These are phyloP conservation scores for Kazachstania sp. DNA, from an alignment of 1,139 yeast genomes.

Conservation along the genomic window DNA sequence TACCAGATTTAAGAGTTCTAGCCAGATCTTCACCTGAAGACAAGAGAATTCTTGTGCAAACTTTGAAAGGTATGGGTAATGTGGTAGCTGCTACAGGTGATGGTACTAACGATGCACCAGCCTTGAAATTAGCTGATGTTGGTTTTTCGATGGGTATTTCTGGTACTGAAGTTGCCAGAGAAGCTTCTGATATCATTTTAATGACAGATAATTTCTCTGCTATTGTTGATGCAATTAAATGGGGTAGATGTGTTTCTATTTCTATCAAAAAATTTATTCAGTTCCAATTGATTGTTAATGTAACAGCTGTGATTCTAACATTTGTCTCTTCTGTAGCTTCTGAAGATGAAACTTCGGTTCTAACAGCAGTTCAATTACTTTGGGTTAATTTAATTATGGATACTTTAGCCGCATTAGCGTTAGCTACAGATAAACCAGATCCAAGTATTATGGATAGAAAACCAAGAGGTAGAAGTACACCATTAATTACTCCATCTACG, in stretches of 20 bases:
- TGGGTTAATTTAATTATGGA: slow-evolving; percentile 99
- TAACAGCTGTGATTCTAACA: slow-evolving; percentile 89
- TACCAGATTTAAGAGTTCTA: slow-evolving; percentile 69
- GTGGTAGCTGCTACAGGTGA: slow-evolving; percentile 99
- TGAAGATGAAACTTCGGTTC: slow-evolving; percentile 66
- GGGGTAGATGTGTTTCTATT: slow-evolving; percentile 97
- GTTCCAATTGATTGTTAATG: slow-evolving; percentile 90
- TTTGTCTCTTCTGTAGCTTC: slow-evolving; percentile 91
- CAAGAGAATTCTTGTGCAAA: slow-evolving; percentile 75
- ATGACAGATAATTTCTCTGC: slow-evolving; percentile 95
- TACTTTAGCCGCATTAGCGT: slow-evolving; percentile 92
- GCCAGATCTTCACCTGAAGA: slow-evolving; percentile 97
- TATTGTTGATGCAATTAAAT: slow-evolving; percentile 94
- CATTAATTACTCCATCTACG: slow-evolving; percentile 82
- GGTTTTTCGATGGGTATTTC: slow-evolving; percentile 93
- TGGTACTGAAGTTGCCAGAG: slow-evolving; percentile 92
- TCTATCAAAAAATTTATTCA: slow-evolving; percentile 93
- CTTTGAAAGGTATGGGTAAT: slow-evolving; percentile 73
- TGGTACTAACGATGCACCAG: slow-evolving; percentile 97
- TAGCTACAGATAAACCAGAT: slow-evolving; percentile 96
- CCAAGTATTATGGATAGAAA: slow-evolving; percentile 65
- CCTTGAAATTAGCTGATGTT: slow-evolving; percentile 81
- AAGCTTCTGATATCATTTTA: slow-evolving; percentile 86
- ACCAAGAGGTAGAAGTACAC: slow-evolving; percentile 78
- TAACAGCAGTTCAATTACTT: slow-evolving; percentile 91